phyloP scores from a whole-genome alignment of 257 asterid genomes.

The Thymus quinquecostatus region DNA sequence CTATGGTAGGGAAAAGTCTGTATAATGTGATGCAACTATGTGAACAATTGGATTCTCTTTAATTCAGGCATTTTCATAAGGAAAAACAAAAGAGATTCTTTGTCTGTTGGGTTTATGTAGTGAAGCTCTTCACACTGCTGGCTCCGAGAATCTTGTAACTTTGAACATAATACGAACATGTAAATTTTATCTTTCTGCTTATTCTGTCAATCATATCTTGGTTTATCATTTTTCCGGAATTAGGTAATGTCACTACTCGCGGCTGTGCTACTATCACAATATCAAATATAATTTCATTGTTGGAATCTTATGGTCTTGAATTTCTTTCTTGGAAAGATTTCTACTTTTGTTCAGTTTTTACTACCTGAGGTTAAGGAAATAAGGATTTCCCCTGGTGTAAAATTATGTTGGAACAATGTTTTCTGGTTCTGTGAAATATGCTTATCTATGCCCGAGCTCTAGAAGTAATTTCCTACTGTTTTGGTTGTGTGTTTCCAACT shows the following conservation, averaged over 20 bases:
- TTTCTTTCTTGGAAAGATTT: constrained; percentile 5
- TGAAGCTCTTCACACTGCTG: constrained; percentile 4
- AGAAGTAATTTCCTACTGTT: background rate
- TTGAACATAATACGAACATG: background rate
- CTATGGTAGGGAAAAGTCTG: background rate
- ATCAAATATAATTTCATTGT: background rate
- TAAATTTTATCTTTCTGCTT: background rate
- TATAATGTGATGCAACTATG: background rate
- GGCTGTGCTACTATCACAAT: background rate
- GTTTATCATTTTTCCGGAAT: background rate
- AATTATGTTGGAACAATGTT: background rate
- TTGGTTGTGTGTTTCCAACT: constrained; percentile 20
- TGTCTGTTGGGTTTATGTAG: background rate
- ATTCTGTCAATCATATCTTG: background rate
- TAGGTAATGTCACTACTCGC: background rate
- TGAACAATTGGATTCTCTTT: constrained; percentile 8
- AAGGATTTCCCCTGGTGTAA: background rate
- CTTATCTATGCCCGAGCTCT: constrained; percentile 1
- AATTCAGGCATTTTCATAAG: background rate
- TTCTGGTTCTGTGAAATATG: background rate
- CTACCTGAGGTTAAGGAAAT: constrained; percentile 12
- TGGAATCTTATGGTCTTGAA: background rate
- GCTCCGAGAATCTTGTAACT: background rate
- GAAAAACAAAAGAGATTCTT: background rate
- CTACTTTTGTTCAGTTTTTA: background rate